These are phyloP conservation scores for Penicillium oxalicum DNA, from an alignment of 2,329 filamentous ascomycete genomes.

Conservation along the genomic window DNA sequence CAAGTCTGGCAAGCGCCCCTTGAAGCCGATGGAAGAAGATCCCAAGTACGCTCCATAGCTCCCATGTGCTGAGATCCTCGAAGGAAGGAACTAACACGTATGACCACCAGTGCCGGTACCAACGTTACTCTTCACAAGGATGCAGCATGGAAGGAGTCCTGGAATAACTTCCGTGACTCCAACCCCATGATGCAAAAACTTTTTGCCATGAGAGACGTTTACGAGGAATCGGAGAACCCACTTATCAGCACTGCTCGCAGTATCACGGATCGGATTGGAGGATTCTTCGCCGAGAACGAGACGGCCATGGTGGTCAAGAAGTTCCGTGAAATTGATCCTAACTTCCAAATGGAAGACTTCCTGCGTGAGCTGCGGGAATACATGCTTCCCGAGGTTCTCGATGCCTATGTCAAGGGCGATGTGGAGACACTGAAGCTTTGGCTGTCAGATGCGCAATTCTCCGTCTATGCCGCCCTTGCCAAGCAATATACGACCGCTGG, in stretches of 20 bases:
- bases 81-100: constrained; percentile 24
- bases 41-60: constrained; percentile 62
- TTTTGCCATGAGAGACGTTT: constrained; percentile 77
- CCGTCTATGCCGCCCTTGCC: constrained; percentile 92
- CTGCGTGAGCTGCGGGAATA: constrained; percentile 94
- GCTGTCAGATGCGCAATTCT: constrained; percentile 93
- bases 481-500: constrained; percentile 93
- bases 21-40: constrained; percentile 69
- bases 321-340: constrained; percentile 91
- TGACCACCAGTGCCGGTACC: constrained; percentile 67
- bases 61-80: constrained; percentile 4
- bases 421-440: constrained; percentile 84
- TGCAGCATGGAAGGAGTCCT: constrained; percentile 95
- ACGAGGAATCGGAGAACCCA: constrained; percentile 96
- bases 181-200: constrained; percentile 83
- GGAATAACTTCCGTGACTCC: constrained; percentile 87
- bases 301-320: constrained; percentile 97
- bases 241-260: constrained; percentile 86
- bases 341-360: constrained; percentile 92
- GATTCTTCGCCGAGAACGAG: constrained; percentile 98
- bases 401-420: constrained; percentile 97
- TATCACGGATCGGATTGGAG: constrained; percentile 86
- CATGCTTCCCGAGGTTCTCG: constrained; percentile 92
- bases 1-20: constrained; percentile 43
- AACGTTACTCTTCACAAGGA: constrained; percentile 96